Evolutionary conservation across 495 filamentous ascomycete species (phyloP), one percentile per base, ranked within the genome.

Genomic region (Penicillium robsamsonii): DNA sequence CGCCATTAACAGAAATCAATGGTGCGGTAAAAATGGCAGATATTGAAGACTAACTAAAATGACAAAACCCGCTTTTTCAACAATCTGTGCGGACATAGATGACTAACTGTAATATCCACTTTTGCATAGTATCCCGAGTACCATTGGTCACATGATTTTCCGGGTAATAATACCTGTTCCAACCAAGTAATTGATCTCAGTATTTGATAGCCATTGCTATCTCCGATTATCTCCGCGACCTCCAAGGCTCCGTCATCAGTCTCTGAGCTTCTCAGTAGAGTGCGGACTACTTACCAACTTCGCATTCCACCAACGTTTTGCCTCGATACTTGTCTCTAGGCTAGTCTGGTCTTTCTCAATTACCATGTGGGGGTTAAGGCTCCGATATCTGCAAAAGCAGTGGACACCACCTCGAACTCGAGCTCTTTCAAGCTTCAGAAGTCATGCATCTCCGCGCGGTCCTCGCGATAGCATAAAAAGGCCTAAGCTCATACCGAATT

Each of bases 211-310:
- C n/a, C n/a, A 25, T 10, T 30, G 50, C 59, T 74, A 74, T 66
- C 69, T 68, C 69, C 71, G 70, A 52, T 70, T 66, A 74, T 64
- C 58, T 61, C 69, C 70, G 66, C 61, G 46, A 46, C 40, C 59
- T 62, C 25, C 25, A 27, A 27, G 25, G 25, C 4, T 63, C 58
- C 68, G 67, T 69, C 70, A 71, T 66, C 56, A 43, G 20, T 38
- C 12, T 22, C 10, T 35, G 31, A 44, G 42, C 41, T 8, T 42
- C 38, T 9, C 35, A 31, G 18, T 9, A 11, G 42, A 30, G 15
- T 49, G 30, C 31, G 2, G 46, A 38, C 10, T 42, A 18, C 24
- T 50, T 42, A 13, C 10, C 27, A 33, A 31, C 27, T 6, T 47
- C 17, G 6, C n/a, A 30, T 17, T 10, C 18, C 48, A 47, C 30